Conservation (phyloP, 805 yeast species). For the Lachancea sp. region DNA sequence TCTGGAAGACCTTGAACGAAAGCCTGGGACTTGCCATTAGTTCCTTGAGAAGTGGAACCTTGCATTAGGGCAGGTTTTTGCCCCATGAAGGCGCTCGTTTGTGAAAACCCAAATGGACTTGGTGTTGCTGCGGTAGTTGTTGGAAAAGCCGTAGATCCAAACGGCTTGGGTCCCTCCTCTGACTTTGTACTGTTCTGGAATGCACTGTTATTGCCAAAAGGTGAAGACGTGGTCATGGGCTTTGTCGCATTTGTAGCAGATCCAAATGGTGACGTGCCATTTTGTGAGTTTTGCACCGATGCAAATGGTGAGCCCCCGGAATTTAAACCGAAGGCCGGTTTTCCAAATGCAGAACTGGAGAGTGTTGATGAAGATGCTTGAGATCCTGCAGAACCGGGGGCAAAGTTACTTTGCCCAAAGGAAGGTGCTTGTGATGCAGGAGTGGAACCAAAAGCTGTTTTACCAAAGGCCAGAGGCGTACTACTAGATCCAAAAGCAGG, state of each 20-base stretch:
- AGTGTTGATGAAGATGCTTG: background rate
- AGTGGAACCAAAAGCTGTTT: slow-evolving; percentile 8
- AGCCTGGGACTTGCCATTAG: background rate
- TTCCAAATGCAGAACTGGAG: slow-evolving; percentile 1
- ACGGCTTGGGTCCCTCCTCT: background rate
- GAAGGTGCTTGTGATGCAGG: slow-evolving; percentile 7
- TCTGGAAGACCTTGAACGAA: slow-evolving; percentile 31
- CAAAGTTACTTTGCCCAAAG: background rate
- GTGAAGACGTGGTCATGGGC: background rate
- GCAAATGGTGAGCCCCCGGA: slow-evolving; percentile 6
- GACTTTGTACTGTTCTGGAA: background rate
- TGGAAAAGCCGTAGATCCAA: background rate
- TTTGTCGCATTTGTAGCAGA: background rate
- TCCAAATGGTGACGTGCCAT: slow-evolving; percentile 1
- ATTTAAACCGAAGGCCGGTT: background rate
- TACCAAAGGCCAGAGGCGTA: slow-evolving; percentile 24
- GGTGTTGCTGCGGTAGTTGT: background rate
- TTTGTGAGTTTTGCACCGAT: slow-evolving; percentile 2
- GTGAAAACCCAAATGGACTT: background rate
- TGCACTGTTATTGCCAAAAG: background rate
- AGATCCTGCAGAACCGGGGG: background rate
- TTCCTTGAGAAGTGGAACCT: no score
- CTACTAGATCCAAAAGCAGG: slow-evolving; percentile 7
- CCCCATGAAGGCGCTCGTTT: background rate
- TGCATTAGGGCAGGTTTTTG: background rate